Evolutionary conservation across 495 filamentous ascomycete genomes (phyloP).

Genomic region (Xylaria castorea): DNA sequence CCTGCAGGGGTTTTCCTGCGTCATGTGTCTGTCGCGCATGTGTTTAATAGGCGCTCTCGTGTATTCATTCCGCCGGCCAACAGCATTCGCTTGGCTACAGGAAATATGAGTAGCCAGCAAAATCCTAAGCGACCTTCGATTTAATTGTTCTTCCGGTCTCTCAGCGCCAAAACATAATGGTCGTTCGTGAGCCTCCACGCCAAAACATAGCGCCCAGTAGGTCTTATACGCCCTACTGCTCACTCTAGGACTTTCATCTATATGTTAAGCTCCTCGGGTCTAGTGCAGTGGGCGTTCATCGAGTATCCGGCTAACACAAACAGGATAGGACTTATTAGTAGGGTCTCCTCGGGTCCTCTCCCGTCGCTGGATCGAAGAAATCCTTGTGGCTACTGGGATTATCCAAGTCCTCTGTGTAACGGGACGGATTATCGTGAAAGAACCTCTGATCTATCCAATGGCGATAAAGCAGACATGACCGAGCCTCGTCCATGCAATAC

Average conservation of each 20-base stretch:
- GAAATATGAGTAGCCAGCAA: not conserved
- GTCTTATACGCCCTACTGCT: not conserved
- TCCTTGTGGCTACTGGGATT: slow-evolving; percentile 16
- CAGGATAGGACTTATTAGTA: not conserved
- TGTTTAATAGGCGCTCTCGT: slow-evolving; percentile 4
- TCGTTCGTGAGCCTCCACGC: not conserved
- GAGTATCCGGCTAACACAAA: slow-evolving; percentile 10
- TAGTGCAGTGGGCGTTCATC: not conserved
- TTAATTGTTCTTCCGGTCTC: not conserved
- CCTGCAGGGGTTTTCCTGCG: slow-evolving; percentile 7
- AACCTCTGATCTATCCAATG: not conserved
- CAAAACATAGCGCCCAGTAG: not conserved
- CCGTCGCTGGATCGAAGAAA: not conserved
- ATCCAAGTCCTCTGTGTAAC: slow-evolving; percentile 21
- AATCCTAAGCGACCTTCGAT: not conserved
- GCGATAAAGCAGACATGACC: not conserved
- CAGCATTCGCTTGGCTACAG: slow-evolving; percentile 8
- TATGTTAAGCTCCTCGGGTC: not conserved
- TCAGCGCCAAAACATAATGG: not conserved
- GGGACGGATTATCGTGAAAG: slow-evolving; percentile 14
- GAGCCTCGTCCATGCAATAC: not conserved
- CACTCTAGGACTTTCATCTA: not conserved
- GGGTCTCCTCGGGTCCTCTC: not conserved
- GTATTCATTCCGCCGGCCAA: not conserved
- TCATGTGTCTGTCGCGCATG: not conserved